phyloP scores from a whole-genome alignment of 331 rosid genomes.

The Rosa hybrid region DNA sequence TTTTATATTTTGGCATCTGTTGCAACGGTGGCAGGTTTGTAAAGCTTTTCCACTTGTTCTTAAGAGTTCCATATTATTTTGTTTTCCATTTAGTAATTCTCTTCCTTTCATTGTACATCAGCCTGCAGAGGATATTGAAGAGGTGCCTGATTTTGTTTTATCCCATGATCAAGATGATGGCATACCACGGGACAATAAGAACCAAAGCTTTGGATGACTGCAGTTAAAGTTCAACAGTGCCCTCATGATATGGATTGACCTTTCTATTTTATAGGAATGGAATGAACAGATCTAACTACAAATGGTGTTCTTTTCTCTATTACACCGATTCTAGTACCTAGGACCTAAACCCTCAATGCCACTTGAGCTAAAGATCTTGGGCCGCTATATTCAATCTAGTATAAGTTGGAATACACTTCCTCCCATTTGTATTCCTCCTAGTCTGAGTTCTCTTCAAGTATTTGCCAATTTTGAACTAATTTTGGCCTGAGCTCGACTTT shows the following conservation, averaged over 20 bases:
- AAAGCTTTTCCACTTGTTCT: constrained; percentile 11
- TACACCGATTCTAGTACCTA: background rate
- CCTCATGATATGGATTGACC: background rate
- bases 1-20: constrained; percentile 68
- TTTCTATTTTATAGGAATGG: background rate
- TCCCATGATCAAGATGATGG: constrained; percentile 31
- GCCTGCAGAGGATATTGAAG: constrained; percentile 74
- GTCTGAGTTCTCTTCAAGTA: background rate
- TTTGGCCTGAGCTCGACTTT: background rate
- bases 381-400: background rate
- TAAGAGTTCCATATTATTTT: background rate
- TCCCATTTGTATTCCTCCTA: background rate
- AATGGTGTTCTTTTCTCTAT: background rate
- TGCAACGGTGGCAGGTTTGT: constrained; percentile 79
- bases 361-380: background rate
- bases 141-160: constrained; percentile 52
- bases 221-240: background rate
- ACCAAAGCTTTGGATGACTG: constrained; percentile 12
- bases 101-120: constrained; percentile 24
- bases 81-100: background rate
- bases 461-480: background rate
- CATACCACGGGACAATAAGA: constrained; percentile 13
- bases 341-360: background rate
- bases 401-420: background rate
- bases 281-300: background rate